Conservation (phyloP, 2,329 filamentous ascomycete species). For the Xylaria sp. region DNA sequence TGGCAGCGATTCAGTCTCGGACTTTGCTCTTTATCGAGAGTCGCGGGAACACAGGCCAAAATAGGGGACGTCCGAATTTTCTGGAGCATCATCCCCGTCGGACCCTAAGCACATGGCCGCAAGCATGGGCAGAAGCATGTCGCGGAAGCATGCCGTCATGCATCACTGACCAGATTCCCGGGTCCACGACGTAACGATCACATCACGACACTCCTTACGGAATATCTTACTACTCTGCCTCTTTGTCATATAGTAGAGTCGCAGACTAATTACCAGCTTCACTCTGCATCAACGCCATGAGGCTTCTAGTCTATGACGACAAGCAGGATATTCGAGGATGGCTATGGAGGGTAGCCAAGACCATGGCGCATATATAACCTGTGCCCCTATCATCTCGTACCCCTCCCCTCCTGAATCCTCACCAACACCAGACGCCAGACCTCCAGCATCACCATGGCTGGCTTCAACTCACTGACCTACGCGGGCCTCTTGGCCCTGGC, state of each 20-base stretch:
- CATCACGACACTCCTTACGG: not conserved
- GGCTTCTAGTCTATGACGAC: conserved; percentile 12
- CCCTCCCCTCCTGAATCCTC: not conserved
- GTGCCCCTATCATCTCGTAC: not conserved
- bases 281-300: not conserved
- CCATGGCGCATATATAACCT: conserved; percentile 3
- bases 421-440: not conserved
- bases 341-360: not conserved
- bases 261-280: not conserved
- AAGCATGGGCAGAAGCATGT: not conserved
- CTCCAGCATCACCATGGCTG: conserved; percentile 3
- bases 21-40: not conserved
- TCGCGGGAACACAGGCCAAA: not conserved
- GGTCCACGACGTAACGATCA: not conserved
- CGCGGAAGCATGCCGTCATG: not conserved
- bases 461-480: not conserved
- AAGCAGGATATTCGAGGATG: not conserved
- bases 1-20: not conserved
- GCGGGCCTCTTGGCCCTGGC: conserved; percentile 18
- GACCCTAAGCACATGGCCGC: not conserved
- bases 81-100: not conserved
- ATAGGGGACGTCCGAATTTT: not conserved
- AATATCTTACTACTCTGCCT: not conserved
- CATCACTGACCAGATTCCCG: not conserved
- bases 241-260: not conserved